Base-by-base conservation (phyloP, 129 eudicot species). In the Sambucus nigra region DNA sequence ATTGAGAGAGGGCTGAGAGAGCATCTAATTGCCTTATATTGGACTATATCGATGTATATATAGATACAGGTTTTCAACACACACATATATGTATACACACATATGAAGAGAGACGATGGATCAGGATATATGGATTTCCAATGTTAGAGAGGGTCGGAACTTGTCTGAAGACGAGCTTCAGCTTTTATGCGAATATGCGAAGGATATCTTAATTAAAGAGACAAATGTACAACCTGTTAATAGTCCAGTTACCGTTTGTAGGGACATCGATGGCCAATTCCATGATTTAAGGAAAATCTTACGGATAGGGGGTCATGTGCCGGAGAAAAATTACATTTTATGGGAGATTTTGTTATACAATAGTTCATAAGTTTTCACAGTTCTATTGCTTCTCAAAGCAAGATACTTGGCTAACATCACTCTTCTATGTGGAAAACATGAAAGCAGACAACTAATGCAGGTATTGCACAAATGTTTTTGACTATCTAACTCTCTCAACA, bases 261-360 rank as follows among this genome's bases (percentile, higher is more conserved):
- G 98, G 49, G 98, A 91, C 69, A 91, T 91, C 64, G 96, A 92
- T 63, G 99, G 99, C 52, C 99, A 92, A 42, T 92, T 92, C 50
- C 96, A 92, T 68, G 99, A 92, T 57, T 63, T 92, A 57, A 92
- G 86, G 95, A 86, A 92, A 68, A 94, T 92, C 49, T 92, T 92
- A 56, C 96, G 82, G 78, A 92, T 94, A n/a, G 99, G 99, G 53
- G 99, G 99, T 61, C 95, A 86, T 72, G 95, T 85, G 12, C 95
- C 98, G 0, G 95, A 81, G 48, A 91, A 94, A 66, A 91, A 91
- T 79, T 91, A 91, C 73, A 82, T 91, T 27, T 85, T 85, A 76
- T 85, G 98, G 98, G 98, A 31, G 98, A 91, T 76, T 91, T 82
- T 53, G 98, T 91, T 85, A 95, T 91, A 91, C 72, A 91, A 91